These are phyloP conservation scores for Podosphaera xanthii DNA, from an alignment of 2,329 filamentous ascomycete species.

Conservation along the genomic window DNA sequence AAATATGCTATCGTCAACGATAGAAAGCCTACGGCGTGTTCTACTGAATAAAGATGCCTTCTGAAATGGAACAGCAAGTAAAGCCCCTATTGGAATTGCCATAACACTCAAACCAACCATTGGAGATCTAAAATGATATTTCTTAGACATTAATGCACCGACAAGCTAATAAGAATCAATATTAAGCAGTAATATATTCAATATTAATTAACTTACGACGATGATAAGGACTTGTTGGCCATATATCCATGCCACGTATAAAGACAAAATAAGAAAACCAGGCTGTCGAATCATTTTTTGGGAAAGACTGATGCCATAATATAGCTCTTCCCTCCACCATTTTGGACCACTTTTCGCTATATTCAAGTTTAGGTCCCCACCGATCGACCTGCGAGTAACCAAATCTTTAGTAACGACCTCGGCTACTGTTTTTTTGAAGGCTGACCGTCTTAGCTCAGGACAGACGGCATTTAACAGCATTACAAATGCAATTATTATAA, in stretches of 20 bases:
- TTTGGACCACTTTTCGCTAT: slow-evolving; percentile 45
- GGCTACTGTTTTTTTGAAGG: slow-evolving; percentile 43
- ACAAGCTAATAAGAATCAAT: slow-evolving; percentile 24
- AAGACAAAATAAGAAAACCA: slow-evolving; percentile 45
- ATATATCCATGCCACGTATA: slow-evolving; percentile 63
- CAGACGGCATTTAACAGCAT: slow-evolving; percentile 47
- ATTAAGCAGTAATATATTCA: neutral
- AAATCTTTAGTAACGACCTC: slow-evolving; percentile 33
- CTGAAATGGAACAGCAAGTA: slow-evolving; percentile 49
- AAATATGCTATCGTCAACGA: slow-evolving; percentile 45
- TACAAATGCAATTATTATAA: slow-evolving; percentile 40
- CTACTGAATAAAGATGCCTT: slow-evolving; percentile 48
- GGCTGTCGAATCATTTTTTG: slow-evolving; percentile 50
- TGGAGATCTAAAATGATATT: slow-evolving; percentile 40
- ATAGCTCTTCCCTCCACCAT: slow-evolving; percentile 59
- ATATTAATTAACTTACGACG: slow-evolving; percentile 24
- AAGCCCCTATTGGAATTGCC: slow-evolving; percentile 42
- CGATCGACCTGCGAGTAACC: slow-evolving; percentile 35
- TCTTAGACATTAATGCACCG: slow-evolving; percentile 45
- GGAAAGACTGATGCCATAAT: slow-evolving; percentile 43
- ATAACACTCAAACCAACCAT: slow-evolving; percentile 44
- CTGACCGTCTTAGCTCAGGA: slow-evolving; percentile 48
- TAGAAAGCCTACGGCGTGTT: slow-evolving; percentile 31
- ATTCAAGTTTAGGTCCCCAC: slow-evolving; percentile 58
- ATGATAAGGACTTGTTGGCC: slow-evolving; percentile 53